Evolutionary conservation across 2,329 filamentous ascomycete genomes (phyloP), one percentile per base, ranked within the genome.

Genomic region (Aspergillus arachidicola): DNA sequence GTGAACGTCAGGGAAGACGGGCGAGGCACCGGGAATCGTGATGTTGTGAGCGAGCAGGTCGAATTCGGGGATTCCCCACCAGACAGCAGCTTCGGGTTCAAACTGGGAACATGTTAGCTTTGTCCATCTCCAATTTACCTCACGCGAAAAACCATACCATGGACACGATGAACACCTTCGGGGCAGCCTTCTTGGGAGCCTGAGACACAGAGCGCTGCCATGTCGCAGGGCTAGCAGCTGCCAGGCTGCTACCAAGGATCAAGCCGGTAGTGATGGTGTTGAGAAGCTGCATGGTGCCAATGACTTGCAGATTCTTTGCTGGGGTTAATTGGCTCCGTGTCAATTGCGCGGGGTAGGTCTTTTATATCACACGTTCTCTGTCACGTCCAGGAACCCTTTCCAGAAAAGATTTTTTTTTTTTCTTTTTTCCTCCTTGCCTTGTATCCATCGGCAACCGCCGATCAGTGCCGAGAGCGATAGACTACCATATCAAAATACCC

Each of bases 1-100:
- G 74, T 89, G 86, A 0, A 88, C 84, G 21, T 85, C 78, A 0
- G 89, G 89, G 72, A 85, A 91, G 2, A 89, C 76, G 71, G 89
- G 87, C 0, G 88, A 91, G 12, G 91, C 80, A 1, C 89, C 89
- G 0, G 87, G 84, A 1, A 88, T 74, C 3, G 85, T 82, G 68
- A 90, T 80, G 65, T 87, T 87, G 45, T 82, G 78, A 1, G 83
- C 84, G 0, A 85, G 76, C 21, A 91, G 78, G 71, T 89, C 79
- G 66, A 83, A 83, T 80, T 89, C 63, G 59, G 75, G 79, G 46
- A 85, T 86, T 12, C 79, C 72, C 72, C 87, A 86, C 89, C 88
- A 92, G 41, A 85, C 79, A 36, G 85, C 77, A 10, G 84, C 86
- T 77, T 91, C 89, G 0, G 86, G 86, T 3, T 78, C 76, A 73